phyloP scores from a whole-genome alignment of 2,329 filamentous ascomycete genomes.

The Dactylellina drechsleri region DNA sequence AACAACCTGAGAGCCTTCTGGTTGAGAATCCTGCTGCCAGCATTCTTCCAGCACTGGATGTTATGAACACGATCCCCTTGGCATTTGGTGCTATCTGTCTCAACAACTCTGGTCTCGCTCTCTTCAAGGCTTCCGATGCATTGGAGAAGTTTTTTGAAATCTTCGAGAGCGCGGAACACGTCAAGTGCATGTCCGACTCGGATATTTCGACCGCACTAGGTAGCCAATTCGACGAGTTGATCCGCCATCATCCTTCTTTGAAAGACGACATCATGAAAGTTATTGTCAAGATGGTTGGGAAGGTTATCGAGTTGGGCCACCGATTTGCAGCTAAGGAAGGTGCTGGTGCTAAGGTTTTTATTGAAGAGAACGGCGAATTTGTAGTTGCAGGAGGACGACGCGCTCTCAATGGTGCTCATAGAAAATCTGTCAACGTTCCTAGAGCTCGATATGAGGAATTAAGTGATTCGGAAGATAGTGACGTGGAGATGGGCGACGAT shows the following conservation, averaged over 20 bases:
- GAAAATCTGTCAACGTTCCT: slow-evolving; percentile 60
- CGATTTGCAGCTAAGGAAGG: slow-evolving; percentile 74
- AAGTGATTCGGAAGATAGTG: slow-evolving; percentile 57
- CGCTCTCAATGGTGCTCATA: slow-evolving; percentile 57
- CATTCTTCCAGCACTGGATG: slow-evolving; percentile 87
- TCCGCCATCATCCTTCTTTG: slow-evolving; percentile 88
- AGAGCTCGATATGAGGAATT: slow-evolving; percentile 38
- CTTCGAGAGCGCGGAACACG: slow-evolving; percentile 91
- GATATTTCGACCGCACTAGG: slow-evolving; percentile 80
- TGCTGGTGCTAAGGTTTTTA: slow-evolving; percentile 82
- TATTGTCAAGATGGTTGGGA: slow-evolving; percentile 87
- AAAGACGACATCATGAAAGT: slow-evolving; percentile 82
- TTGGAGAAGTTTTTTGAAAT: slow-evolving; percentile 91
- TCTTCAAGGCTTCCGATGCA: slow-evolving; percentile 84
- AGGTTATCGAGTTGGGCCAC: slow-evolving; percentile 78
- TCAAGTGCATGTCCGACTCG: slow-evolving; percentile 81
- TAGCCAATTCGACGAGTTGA: slow-evolving; percentile 88
- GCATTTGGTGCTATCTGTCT: slow-evolving; percentile 94
- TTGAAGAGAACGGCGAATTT: slow-evolving; percentile 69
- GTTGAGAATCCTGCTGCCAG: slow-evolving; percentile 68
- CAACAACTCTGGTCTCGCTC: slow-evolving; percentile 84
- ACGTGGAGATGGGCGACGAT: slow-evolving; percentile 75
- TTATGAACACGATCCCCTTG: slow-evolving; percentile 84
- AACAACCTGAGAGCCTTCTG: slow-evolving; percentile 26
- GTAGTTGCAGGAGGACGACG: slow-evolving; percentile 69